These are phyloP conservation scores for Candida adriatica DNA, from an alignment of 805 yeast genomes.

Conservation along the genomic window DNA sequence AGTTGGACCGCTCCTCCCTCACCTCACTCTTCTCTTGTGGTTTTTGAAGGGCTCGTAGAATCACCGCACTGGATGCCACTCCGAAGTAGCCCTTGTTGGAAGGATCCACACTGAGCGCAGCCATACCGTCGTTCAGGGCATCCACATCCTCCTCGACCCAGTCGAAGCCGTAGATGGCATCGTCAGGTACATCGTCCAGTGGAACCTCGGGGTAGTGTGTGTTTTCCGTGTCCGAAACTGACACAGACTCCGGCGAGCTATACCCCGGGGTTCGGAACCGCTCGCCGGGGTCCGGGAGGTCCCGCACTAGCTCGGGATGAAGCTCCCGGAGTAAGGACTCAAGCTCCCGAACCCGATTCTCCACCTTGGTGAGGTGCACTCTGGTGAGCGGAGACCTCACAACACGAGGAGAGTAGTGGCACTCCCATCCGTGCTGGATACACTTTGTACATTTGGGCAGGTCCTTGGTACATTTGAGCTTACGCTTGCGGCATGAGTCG, in stretches of 20 bases:
- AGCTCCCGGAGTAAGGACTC: slow-evolving; percentile 38
- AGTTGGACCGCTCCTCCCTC: slow-evolving; percentile 20
- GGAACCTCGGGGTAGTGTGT: slow-evolving; percentile 24
- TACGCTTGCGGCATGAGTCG: slow-evolving; percentile 77
- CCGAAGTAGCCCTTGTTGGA: slow-evolving; percentile 62
- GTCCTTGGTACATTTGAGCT: slow-evolving; percentile 75
- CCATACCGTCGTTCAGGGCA: slow-evolving; percentile 52
- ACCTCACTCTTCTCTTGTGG: slow-evolving; percentile 23
- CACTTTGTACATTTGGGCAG: slow-evolving; percentile 74
- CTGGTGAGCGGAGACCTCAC: slow-evolving; percentile 78
- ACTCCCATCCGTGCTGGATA: slow-evolving; percentile 61
- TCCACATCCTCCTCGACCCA: slow-evolving; percentile 51
- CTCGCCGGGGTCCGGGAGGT: slow-evolving; percentile 25
- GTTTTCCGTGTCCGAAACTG: slow-evolving; percentile 5
- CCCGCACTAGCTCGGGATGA: slow-evolving; percentile 41
- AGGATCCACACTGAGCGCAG: slow-evolving; percentile 43
- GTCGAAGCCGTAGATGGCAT: slow-evolving; percentile 46
- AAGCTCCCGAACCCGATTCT: slow-evolving; percentile 42
- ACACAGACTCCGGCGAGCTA: slow-evolving; percentile 4
- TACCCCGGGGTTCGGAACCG: slow-evolving; percentile 1
- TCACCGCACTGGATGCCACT: slow-evolving; percentile 51
- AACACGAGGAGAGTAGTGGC: slow-evolving; percentile 71
- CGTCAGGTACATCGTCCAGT: slow-evolving; percentile 34
- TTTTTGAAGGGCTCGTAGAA: slow-evolving; percentile 40
- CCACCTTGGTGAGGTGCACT: slow-evolving; percentile 73